A percentile compares a stretch with the other conserved stretches of the same genome.
These are phyloP conservation scores for Ophiocordyceps camponoti-saundersi DNA, from an alignment of 2,329 filamentous ascomycete genomes.

Conservation along the genomic window DNA sequence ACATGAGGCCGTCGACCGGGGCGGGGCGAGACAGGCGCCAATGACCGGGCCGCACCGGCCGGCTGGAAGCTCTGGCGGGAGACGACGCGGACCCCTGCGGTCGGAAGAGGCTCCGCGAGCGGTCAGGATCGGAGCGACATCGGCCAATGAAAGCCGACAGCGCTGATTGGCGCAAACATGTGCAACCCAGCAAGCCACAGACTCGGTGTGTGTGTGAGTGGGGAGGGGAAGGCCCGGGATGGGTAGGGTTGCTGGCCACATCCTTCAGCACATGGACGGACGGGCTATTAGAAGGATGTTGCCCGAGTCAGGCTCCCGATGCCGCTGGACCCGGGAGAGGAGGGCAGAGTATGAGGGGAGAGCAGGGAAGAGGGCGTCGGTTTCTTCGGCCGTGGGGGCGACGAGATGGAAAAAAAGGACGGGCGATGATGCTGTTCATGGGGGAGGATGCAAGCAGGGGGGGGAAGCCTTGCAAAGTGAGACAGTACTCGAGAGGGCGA, in stretches of 20 bases:
- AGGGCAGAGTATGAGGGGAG: not conserved
- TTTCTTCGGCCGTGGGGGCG: not conserved
- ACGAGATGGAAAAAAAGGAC: not conserved
- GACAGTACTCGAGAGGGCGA: too few relatives aligned
- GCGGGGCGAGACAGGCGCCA: not conserved
- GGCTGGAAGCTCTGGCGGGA: not conserved
- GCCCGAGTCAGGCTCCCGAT: not conserved
- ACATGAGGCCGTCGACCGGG: not conserved
- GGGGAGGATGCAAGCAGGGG: too few relatives aligned
- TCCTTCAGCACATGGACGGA: too few relatives aligned
- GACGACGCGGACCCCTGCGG: not conserved
- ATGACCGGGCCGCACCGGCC: not conserved
- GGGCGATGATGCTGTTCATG: too few relatives aligned
- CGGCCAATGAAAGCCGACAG: conserved; percentile 7
- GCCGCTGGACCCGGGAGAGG: not conserved
- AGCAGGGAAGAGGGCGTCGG: not conserved
- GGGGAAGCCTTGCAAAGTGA: too few relatives aligned
- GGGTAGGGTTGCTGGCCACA: too few relatives aligned
- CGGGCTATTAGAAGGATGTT: not conserved
- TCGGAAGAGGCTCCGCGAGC: not conserved
- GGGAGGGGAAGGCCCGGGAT: too few relatives aligned
- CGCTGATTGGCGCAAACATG: conserved; percentile 14
- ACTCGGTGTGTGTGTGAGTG: too few relatives aligned
- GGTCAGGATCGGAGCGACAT: not conserved
- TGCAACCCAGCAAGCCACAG: conserved; percentile 16